phyloP scores from a whole-genome alignment of 2,329 filamentous ascomycete species.

The Monascus ruber region DNA sequence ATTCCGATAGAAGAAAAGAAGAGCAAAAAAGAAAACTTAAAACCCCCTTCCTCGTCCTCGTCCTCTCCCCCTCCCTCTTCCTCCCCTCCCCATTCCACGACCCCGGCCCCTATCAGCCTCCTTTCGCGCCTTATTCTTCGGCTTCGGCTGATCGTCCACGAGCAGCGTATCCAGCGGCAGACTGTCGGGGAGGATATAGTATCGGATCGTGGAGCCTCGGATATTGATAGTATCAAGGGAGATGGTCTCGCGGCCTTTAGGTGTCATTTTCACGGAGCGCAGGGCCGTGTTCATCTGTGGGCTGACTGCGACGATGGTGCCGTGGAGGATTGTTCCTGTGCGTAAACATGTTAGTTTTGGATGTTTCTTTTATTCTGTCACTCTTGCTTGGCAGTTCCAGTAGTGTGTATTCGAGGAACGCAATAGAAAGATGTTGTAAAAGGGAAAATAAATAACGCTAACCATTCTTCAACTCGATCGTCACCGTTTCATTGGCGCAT shows the following conservation, averaged over 20 bases:
- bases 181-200: constrained; percentile 92
- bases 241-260: constrained; percentile 75
- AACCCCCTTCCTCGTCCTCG: constrained; percentile 44
- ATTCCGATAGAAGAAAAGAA: constrained; percentile 10
- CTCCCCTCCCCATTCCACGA: constrained; percentile 36
- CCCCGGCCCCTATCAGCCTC: constrained; percentile 51
- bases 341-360: too few species aligned
- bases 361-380: too few species aligned
- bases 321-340: constrained; percentile 84
- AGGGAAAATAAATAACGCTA: constrained; percentile 13
- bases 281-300: constrained; percentile 98
- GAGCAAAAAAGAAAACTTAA: constrained; percentile 12
- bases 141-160: constrained; percentile 93
- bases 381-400: too few species aligned
- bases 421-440: neutral
- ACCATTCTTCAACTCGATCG: constrained; percentile 98
- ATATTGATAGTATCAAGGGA: constrained; percentile 92
- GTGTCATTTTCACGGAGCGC: constrained; percentile 92
- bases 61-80: constrained; percentile 38
- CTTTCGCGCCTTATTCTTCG: constrained; percentile 99
- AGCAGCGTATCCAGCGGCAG: constrained; percentile 89
- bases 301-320: constrained; percentile 91
- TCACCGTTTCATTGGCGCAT: constrained; percentile 96
- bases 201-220: constrained; percentile 88
- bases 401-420: too few species aligned